These are phyloP conservation scores for Albizia julibrissin DNA, from an alignment of 306 rosid genomes.

Conservation along the genomic window DNA sequence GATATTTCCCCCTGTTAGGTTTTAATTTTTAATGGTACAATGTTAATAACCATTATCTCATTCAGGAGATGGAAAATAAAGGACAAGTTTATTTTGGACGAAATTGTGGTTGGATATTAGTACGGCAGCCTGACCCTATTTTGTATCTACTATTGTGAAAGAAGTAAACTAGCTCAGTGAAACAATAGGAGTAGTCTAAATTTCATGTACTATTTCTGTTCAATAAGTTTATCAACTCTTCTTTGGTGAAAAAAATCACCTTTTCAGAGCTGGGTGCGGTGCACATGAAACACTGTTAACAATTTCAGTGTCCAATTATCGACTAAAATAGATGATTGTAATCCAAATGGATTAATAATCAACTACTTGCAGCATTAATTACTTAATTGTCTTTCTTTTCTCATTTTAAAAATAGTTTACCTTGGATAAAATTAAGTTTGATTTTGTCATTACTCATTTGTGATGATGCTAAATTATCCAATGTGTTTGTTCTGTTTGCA, in stretches of 20 bases:
- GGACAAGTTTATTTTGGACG: not conserved
- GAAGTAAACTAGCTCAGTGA: not conserved
- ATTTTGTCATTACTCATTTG: not conserved
- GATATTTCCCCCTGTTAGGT: not conserved
- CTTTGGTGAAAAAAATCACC: not conserved
- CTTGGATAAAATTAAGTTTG: not conserved
- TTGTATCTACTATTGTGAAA: not conserved
- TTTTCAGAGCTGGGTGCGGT: not conserved
- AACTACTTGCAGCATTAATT: not conserved
- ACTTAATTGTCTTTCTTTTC: not conserved
- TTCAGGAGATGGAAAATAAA: not conserved
- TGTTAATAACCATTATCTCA: not conserved
- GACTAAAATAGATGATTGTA: not conserved
- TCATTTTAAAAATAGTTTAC: not conserved
- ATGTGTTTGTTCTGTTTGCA: constrained; percentile 40
- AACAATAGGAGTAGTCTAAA: not conserved
- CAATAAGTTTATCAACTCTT: not conserved
- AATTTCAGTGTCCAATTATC: not conserved
- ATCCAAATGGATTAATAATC: not conserved
- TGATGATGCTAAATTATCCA: constrained; percentile 52
- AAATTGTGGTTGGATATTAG: not conserved
- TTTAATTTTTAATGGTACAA: not conserved
- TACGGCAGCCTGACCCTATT: not conserved
- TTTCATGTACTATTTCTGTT: not conserved
- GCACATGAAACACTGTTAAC: not conserved